Percentiles rank a stretch among this genome's conserved stretches.
Evolutionary conservation across 2,329 filamentous ascomycete genomes (phyloP).

Genomic region (Meredithiella fracta): DNA sequence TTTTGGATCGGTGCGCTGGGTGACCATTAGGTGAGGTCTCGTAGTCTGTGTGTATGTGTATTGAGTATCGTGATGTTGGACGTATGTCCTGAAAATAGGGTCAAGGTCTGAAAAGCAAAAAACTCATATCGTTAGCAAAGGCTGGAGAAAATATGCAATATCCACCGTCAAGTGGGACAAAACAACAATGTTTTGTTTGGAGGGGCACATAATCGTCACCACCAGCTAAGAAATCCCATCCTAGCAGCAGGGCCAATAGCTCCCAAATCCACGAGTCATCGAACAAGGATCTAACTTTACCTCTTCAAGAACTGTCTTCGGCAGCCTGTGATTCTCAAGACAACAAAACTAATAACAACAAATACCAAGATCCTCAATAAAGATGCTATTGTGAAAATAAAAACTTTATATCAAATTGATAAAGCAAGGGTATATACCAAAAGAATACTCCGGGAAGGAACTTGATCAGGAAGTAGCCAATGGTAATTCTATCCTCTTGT

Average conservation of each 20-base stretch:
- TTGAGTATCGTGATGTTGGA: conserved; percentile 3
- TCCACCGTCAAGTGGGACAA: not conserved
- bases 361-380: not conserved
- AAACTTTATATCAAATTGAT: too few species aligned
- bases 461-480: too few species aligned
- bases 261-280: too few species aligned
- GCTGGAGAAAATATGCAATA: not conserved
- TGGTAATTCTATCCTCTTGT: too few species aligned
- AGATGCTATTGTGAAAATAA: too few species aligned
- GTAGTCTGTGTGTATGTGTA: not conserved
- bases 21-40: conserved; percentile 1
- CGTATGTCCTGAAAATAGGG: not conserved
- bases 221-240: not conserved
- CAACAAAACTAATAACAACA: not conserved
- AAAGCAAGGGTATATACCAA: too few species aligned
- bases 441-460: too few species aligned
- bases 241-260: not conserved
- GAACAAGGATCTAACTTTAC: too few species aligned
- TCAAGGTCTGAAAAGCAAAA: not conserved
- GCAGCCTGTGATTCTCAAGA: conserved; percentile 7
- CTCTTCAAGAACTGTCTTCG: too few species aligned
- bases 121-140: not conserved
- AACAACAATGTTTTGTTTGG: not conserved
- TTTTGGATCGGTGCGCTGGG: conserved; percentile 4
- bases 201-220: not conserved